Base-by-base conservation (phyloP, 139 green algal species). In the Coelastrella sp. region DNA sequence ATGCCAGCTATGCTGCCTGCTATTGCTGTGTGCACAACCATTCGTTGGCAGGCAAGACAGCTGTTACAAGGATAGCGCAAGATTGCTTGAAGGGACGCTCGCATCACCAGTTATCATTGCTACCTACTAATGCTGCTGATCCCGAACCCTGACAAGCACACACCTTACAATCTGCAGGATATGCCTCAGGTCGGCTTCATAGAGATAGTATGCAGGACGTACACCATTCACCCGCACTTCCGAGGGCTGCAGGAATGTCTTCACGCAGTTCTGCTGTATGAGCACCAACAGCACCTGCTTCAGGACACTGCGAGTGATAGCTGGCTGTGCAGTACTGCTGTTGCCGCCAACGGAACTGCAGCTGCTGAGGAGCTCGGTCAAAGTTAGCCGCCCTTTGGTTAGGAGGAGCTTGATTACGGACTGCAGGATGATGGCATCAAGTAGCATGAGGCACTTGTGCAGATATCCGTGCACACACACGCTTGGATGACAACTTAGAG, bases 261-360 rank as follows among this genome's bases (percentile, higher is more conserved):
- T 53, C 0, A 93, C 77, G 35, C 78, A 94, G 84, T 95, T 96
- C 64, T 96, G 93, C 87, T 96, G 93, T 4, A 96, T 77, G 27
- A 96, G 81, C 9, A 95, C 87, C 66, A 96, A 79, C 64, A 96
- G 76, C 21, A 89, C 88, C 43, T 90, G 85, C 45, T 41, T 51
- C 5, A 51, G 37, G 11, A 37, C n/a, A 37, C 37, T 57, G 67
- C 21, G 67, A 11, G 38, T 76, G 38, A 51, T 35, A 50, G 73
- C 73, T 35, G 50, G 5, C 34, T 2, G 32, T 19, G 19, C 9
- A 27, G 9, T 13, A 0, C 35, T 67, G 32, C 30, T 40, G 38
- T 27, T 45, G 53, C n/a, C 59, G 71, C 69, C 41, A 71, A 32
- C 8, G 4, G 21, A 27, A 27, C 69, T 48, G 51, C 34, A 43